A percentile compares a stretch with the other conserved stretches of the same genome.
phyloP scores from a whole-genome alignment of 345 rosid species.

The Populus pruinosa region DNA sequence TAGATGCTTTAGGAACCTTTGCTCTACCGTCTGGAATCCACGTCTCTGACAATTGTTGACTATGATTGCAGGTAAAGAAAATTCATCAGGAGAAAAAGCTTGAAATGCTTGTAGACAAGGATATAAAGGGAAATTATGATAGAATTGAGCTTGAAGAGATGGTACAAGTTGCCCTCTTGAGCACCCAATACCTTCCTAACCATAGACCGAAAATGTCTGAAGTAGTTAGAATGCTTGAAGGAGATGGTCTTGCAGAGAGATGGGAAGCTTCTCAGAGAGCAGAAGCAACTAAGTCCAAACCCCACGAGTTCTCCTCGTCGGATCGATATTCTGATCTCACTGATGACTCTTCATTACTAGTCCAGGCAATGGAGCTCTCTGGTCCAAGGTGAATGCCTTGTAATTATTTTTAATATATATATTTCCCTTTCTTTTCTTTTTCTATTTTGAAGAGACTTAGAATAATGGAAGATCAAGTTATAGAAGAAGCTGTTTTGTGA shows the following conservation, averaged over 20 bases:
- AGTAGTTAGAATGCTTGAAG: conserved; percentile 97
- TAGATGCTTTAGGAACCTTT: not conserved
- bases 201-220: conserved; percentile 95
- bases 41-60: not conserved
- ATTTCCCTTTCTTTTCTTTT: not conserved
- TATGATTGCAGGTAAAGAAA: conserved; percentile 59
- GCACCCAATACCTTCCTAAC: conserved; percentile 88
- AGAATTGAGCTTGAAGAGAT: conserved; percentile 91
- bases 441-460: conserved; percentile 9
- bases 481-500: conserved; percentile 16
- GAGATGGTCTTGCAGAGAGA: conserved; percentile 92
- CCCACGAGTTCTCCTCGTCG: conserved; percentile 78
- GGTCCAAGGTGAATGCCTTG: conserved; percentile 71
- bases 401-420: not conserved
- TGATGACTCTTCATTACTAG: conserved; percentile 85
- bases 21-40: not conserved
- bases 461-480: not conserved
- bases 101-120: conserved; percentile 82
- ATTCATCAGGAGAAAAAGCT: conserved; percentile 91
- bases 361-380: conserved; percentile 97
- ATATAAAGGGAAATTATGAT: conserved; percentile 70
- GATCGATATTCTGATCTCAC: conserved; percentile 95
- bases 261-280: conserved; percentile 96
- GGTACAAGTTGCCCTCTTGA: conserved; percentile 81
- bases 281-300: conserved; percentile 55